Base-by-base conservation (phyloP, 352 stramenopile species). In the Stramenopiles sp. region DNA sequence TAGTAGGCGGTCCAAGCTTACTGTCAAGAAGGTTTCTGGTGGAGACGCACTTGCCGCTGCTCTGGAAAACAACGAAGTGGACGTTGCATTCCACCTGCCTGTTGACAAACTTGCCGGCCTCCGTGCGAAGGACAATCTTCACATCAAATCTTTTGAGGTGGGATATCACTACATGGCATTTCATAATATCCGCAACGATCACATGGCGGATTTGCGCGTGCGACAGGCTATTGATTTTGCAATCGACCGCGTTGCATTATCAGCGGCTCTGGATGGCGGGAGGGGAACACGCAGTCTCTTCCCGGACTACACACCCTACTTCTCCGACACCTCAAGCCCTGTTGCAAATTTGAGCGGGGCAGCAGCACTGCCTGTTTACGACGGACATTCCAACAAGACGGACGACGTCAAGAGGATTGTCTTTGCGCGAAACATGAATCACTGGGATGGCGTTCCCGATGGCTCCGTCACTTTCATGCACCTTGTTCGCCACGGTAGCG, bases 161-260 rank as follows among this genome's bases (percentile, higher is more conserved):
- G 73, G 75, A 1, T 76, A 78, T n/a, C 49, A 74, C 75, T 78
- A 78, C 75, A 78, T 78, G 75, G 74, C 74, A 1, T 78, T 78
- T 35, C 33, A 78, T 33, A 78, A 78, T 37, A 73, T 37, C 1
- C 34, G 71, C 0, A 78, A 30, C 0, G 25, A 36, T 33, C 4
- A 6, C 1, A 53, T 53, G 43, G 43, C 43, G 43, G 76, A 77
- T 73, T 34, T 78, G 25, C 32, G 31, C n/a, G 74, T 78, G 32
- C 76, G 76, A n/a, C 68, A 78, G 74, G 76, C 76, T 1, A 78
- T 78, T 34, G 76, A 78, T 32, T 43, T 79, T 0, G 76, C 76
- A 0, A 63, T 78, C 34, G 76, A 78, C 30, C 76, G 76, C 71
- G 74, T 33, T 18, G 74, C 31, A 2, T 18, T 78, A 4, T 37